These are phyloP conservation scores for Phytophthora fragariaefolia DNA, from an alignment of 352 stramenopile species.

Conservation along the genomic window DNA sequence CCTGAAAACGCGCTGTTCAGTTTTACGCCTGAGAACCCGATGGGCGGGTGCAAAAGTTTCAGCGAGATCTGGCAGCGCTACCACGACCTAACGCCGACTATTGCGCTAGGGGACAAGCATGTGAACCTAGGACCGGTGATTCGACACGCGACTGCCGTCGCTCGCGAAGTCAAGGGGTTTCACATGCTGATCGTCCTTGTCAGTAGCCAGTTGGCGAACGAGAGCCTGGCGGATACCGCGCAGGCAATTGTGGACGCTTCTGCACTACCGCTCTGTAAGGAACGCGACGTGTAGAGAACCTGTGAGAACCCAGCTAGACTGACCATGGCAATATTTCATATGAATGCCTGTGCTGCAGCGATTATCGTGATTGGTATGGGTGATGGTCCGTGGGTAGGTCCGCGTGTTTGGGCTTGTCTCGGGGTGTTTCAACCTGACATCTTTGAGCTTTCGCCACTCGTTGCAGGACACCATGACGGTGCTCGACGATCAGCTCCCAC, in stretches of 20 bases:
- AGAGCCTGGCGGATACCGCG: conserved; percentile 61
- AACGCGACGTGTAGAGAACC: not conserved
- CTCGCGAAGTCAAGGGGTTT: conserved; percentile 54
- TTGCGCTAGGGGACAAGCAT: conserved; percentile 60
- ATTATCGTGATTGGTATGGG: conserved; percentile 65
- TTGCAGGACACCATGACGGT: conserved; percentile 69
- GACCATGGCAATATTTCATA: conserved; percentile 8
- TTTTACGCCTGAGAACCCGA: conserved; percentile 51
- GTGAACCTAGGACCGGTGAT: conserved; percentile 82
- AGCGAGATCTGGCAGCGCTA: conserved; percentile 65
- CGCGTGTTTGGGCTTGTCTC: not conserved
- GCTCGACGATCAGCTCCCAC: conserved; percentile 74
- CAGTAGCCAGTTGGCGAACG: conserved; percentile 56
- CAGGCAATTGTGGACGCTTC: conserved; percentile 74
- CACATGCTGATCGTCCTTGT: conserved; percentile 85
- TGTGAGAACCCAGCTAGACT: not conserved
- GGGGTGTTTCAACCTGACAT: not conserved
- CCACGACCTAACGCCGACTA: conserved; percentile 58
- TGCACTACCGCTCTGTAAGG: conserved; percentile 68
- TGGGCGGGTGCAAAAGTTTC: conserved; percentile 60
- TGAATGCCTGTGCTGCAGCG: conserved; percentile 16
- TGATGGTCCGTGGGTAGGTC: conserved; percentile 52
- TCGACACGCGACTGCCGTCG: conserved; percentile 55
- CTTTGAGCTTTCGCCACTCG: conserved; percentile 22
- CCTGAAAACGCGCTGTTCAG: conserved; percentile 45